Conservation (phyloP, 1,284 basidiomycete genomes). For the Apiotrichum sp. region DNA sequence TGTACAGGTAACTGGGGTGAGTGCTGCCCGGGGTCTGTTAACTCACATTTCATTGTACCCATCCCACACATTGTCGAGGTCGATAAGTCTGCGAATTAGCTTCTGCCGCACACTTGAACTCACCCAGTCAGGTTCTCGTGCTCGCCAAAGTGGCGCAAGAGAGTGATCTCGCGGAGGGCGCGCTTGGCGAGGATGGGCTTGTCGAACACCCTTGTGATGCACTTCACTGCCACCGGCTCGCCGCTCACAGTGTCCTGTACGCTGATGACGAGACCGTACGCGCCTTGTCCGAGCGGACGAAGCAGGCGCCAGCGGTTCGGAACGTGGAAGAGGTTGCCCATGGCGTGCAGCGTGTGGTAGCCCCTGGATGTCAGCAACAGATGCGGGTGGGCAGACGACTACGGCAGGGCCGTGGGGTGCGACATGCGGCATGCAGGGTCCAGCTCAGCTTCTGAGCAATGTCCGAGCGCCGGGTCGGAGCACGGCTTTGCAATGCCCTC, state of each 20-base stretch:
- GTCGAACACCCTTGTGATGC: conserved; percentile 83
- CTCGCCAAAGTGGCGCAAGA: conserved; percentile 76
- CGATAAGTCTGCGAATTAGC: conserved; percentile 54
- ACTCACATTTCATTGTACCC: conserved; percentile 85
- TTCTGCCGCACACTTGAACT: conserved; percentile 28
- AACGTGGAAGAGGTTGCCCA: conserved; percentile 44
- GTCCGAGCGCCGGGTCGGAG: no score
- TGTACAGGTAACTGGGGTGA: conserved; percentile 72
- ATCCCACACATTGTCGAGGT: conserved; percentile 63
- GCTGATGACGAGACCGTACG: conserved; percentile 85
- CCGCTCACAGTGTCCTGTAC: conserved; percentile 82
- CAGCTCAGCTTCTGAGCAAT: no score
- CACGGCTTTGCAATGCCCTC: no score
- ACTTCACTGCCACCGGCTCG: conserved; percentile 88
- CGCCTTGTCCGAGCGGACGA: conserved; percentile 78
- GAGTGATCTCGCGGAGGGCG: conserved; percentile 78
- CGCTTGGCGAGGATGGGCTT: conserved; percentile 81
- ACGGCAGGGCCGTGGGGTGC: no score
- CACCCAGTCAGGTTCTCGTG: conserved; percentile 84
- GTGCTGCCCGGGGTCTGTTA: no score
- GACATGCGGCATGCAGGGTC: no score
- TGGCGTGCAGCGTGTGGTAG: conserved; percentile 42
- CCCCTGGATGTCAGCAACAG: conserved; percentile 24
- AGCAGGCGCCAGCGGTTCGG: conserved; percentile 41
- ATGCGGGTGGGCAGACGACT: no score